Conservation (phyloP, 2,329 filamentous ascomycete genomes). For the Whalleya microplaca region DNA sequence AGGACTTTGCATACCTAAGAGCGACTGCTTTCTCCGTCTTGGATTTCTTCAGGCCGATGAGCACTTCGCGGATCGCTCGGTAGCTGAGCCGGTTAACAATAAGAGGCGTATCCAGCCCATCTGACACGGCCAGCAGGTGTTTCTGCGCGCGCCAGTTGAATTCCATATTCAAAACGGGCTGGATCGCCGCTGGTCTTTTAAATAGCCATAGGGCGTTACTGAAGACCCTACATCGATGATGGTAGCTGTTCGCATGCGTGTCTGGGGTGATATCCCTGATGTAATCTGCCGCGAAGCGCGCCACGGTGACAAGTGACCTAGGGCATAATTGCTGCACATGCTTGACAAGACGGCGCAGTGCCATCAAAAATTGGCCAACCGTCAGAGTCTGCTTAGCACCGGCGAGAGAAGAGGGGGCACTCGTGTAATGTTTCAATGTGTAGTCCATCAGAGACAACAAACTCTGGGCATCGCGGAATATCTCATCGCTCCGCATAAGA, state of each 20-base stretch:
- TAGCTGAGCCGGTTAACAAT: conserved; percentile 57
- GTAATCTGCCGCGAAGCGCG: conserved; percentile 35
- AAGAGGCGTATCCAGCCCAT: conserved; percentile 51
- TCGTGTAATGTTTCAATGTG: conserved; percentile 27
- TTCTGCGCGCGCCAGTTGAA: conserved; percentile 63
- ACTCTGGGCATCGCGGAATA: conserved; percentile 36
- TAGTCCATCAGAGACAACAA: conserved; percentile 41
- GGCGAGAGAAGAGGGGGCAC: background rate
- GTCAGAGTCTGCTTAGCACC: conserved; percentile 14
- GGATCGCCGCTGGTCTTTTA: conserved; percentile 37
- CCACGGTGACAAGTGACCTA: conserved; percentile 34
- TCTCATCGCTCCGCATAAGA: conserved; percentile 41
- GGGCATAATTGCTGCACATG: conserved; percentile 35
- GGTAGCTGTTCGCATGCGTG: conserved; percentile 26
- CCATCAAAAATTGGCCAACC: conserved; percentile 26
- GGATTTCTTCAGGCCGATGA: conserved; percentile 58
- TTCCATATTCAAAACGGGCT: conserved; percentile 43
- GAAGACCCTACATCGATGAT: conserved; percentile 41
- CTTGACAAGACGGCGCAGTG: conserved; percentile 31
- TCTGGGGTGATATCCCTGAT: conserved; percentile 32
- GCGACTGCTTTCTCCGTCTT: conserved; percentile 53
- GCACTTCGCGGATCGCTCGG: conserved; percentile 55
- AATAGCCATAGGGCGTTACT: conserved; percentile 46
- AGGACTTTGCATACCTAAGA: conserved; percentile 52
- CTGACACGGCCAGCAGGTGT: conserved; percentile 56